phyloP scores from a whole-genome alignment of 2,329 filamentous ascomycete genomes.

The Ceratocystis harringtonii region DNA sequence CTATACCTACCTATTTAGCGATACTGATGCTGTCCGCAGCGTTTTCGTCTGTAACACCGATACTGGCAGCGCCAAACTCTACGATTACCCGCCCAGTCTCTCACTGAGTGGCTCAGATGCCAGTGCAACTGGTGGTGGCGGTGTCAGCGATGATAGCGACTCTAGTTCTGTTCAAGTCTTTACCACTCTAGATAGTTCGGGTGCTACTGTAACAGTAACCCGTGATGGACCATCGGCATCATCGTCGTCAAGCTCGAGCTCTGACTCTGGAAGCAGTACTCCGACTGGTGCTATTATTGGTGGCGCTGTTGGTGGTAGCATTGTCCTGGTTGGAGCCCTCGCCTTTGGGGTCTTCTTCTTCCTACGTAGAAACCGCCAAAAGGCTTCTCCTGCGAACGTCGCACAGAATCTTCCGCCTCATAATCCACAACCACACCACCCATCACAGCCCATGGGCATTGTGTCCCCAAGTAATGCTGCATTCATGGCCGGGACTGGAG shows the following conservation, averaged over 20 bases:
- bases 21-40: constrained; percentile 17
- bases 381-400: not conserved
- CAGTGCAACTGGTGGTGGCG: no score
- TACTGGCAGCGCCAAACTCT: constrained; percentile 21
- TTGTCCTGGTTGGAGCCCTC: constrained; percentile 29
- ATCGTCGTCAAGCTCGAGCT: constrained; percentile 5
- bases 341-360: constrained; percentile 29
- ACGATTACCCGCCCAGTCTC: constrained; percentile 22
- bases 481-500: not conserved
- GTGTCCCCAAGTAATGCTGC: not conserved
- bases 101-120: constrained; percentile 18
- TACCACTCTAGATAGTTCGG: constrained; percentile 4
- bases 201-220: not conserved
- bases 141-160: not conserved
- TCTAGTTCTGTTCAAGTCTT: constrained; percentile 14
- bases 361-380: constrained; percentile 23
- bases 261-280: constrained; percentile 18
- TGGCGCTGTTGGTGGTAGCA: constrained; percentile 22
- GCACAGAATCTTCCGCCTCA: not conserved
- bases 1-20: constrained; percentile 23
- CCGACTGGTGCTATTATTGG: constrained; percentile 30
- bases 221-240: not conserved
- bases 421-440: not conserved
- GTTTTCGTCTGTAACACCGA: constrained; percentile 22
- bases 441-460: not conserved